Evolutionary conservation across 2,329 filamentous ascomycete genomes (phyloP), one percentile per base, ranked within the genome.

Genomic region (Nothophoma quercina): DNA sequence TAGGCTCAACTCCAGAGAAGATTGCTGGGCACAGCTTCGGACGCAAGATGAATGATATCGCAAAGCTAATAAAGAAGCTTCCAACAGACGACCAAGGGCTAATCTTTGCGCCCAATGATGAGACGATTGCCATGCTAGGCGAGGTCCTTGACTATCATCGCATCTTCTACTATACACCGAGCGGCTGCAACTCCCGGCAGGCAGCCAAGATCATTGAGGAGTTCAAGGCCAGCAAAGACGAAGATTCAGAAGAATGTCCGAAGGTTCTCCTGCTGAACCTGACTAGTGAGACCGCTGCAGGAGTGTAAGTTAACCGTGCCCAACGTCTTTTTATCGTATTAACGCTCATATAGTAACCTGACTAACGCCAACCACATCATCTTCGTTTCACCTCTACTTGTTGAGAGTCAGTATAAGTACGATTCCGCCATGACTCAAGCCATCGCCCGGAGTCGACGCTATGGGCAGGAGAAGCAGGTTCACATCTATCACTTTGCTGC

Each of bases 401-500:
- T 78, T 0, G 65, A 74, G 28, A 79, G 76, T 0, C 78, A 83
- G 38, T 78, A 83, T 35, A 74, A 79, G 5, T 88, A 86, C 63
- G 77, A 83, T 0, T 77, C 82, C 0, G 77, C 79, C 0, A 87
- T 87, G 81, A 81, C 77, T 0, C 87, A 89, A 56, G 85, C 85
- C 0, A 83, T 88, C 16, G 87, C 86, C 2, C 80, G 87, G 29
- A 78, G 80, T 7, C 77, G 80, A 5, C 78, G 87, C 2, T 85
- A 81, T 49, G 83, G 84, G 0, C 86, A 89, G 63, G 70, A 72
- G 29, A 83, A 81, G 60, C 66, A 68, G 1, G 85, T 89, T 2
- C 76, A 84, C 45, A 79, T 87, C 13, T 87, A 87, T 63, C 80
- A 93, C 2, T 87, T 98, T 16, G 87, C 96, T 7, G 95, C 91